Percentiles rank a stretch among this genome's conserved stretches.
Evolutionary conservation across 1,139 yeast genomes (phyloP).

Genomic region (Wickerhamomyces sp.): DNA sequence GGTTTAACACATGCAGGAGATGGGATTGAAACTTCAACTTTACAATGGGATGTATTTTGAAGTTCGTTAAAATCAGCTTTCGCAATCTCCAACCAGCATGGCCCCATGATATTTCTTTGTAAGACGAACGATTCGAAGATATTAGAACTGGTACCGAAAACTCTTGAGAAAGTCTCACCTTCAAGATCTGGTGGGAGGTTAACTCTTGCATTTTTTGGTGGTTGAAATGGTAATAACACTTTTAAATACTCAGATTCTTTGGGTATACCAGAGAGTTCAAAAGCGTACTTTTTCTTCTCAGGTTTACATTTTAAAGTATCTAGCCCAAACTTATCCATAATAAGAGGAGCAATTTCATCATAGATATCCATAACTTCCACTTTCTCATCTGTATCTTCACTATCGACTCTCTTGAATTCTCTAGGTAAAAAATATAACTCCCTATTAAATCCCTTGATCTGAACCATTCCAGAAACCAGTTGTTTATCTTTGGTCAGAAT

Average conservation of each 20-base stretch:
- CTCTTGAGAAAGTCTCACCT: slow-evolving; percentile 74
- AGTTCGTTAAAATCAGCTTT: slow-evolving; percentile 58
- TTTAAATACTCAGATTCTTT: slow-evolving; percentile 77
- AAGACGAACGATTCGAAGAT: slow-evolving; percentile 84
- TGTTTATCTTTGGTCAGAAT: slow-evolving; percentile 49
- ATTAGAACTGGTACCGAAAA: slow-evolving; percentile 73
- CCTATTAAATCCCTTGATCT: slow-evolving; percentile 64
- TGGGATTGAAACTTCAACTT: slow-evolving; percentile 60
- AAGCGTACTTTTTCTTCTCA: slow-evolving; percentile 76
- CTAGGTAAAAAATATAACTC: slow-evolving; percentile 81
- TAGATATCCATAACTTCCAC: slow-evolving; percentile 63
- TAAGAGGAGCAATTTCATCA: slow-evolving; percentile 65
- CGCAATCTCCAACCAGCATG: slow-evolving; percentile 85
- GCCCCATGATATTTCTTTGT: slow-evolving; percentile 89
- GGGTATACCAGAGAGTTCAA: slow-evolving; percentile 80
- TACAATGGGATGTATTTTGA: slow-evolving; percentile 75
- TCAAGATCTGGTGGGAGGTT: slow-evolving; percentile 58
- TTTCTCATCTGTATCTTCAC: slow-evolving; percentile 37
- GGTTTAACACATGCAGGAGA: slow-evolving; percentile 49
- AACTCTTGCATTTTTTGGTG: slow-evolving; percentile 46
- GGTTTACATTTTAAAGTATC: slow-evolving; percentile 65
- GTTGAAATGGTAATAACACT: slow-evolving; percentile 67
- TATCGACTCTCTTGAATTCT: slow-evolving; percentile 34
- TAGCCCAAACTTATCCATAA: slow-evolving; percentile 61
- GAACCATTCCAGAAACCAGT: slow-evolving; percentile 73